A percentile compares a stretch with the other conserved stretches of the same genome.
These are phyloP conservation scores for Suillus subalutaceus DNA, from an alignment of 768 basidiomycete genomes.

Conservation along the genomic window DNA sequence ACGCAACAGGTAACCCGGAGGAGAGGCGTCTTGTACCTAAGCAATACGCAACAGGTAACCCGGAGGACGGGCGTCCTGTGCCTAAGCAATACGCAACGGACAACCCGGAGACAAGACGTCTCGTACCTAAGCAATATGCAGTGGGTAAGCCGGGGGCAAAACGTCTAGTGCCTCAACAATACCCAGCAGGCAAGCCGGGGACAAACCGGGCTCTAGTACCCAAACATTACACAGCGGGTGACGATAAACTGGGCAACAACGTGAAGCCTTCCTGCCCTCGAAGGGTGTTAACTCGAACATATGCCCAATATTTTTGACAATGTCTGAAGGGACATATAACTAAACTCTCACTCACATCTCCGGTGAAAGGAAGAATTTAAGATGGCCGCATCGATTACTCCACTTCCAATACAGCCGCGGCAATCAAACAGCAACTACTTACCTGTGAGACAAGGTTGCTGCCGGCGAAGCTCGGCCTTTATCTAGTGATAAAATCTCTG, in stretches of 20 bases:
- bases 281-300: conserved; percentile 19
- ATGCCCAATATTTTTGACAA: conserved; percentile 34
- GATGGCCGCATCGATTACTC: too few species aligned
- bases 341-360: background rate
- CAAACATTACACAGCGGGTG: conserved; percentile 6
- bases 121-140: background rate
- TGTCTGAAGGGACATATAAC: background rate
- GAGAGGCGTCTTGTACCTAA: too few species aligned
- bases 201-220: background rate
- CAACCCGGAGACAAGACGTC: background rate
- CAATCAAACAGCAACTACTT: too few species aligned
- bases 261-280: conserved; percentile 7
- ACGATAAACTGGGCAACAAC: conserved; percentile 10
- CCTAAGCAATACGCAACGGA: background rate
- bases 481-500: too few species aligned
- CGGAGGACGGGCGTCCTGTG: too few species aligned
- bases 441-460: too few species aligned
- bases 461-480: too few species aligned
- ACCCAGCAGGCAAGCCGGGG: background rate
- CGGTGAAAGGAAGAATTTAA: too few species aligned
- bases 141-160: background rate
- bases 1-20: background rate
- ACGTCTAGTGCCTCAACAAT: background rate
- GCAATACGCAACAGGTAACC: too few species aligned
- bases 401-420: too few species aligned